Evolutionary conservation across 768 basidiomycete genomes (phyloP).

Genomic region (Trametes coccinea): DNA sequence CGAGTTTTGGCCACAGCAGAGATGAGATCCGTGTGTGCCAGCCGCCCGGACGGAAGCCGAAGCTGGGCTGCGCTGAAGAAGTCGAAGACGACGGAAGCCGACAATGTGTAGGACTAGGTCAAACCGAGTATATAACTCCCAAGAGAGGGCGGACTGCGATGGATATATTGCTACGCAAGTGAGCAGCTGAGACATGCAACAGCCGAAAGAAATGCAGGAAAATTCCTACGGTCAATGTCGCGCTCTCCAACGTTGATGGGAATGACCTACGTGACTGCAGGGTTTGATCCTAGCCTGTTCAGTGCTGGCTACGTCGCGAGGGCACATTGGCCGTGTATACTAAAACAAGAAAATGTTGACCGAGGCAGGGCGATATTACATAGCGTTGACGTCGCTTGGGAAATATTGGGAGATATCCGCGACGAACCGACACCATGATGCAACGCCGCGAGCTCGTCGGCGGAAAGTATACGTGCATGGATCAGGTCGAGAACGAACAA

Average conservation of each 20-base stretch:
- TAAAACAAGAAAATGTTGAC: not conserved
- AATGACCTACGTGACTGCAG: not conserved
- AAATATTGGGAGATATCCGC: not conserved
- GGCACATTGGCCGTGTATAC: not conserved
- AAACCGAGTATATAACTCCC: slow-evolving; percentile 13
- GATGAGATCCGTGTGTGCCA: slow-evolving; percentile 5
- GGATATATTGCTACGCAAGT: not conserved
- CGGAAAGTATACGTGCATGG: not conserved
- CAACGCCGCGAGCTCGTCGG: not conserved
- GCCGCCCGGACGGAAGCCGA: not conserved
- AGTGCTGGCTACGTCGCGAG: not conserved
- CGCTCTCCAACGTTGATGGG: not conserved
- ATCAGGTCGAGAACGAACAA: slow-evolving; percentile 9
- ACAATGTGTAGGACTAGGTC: slow-evolving; percentile 14
- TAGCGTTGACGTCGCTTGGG: slow-evolving; percentile 4
- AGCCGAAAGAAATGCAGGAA: slow-evolving; percentile 1
- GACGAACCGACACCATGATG: not conserved
- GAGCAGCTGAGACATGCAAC: not conserved
- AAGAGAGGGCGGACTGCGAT: not conserved
- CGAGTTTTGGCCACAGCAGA: slow-evolving; percentile 5
- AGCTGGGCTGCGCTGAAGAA: not conserved
- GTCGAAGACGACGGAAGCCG: not conserved
- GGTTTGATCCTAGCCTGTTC: not conserved
- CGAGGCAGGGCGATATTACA: not conserved
- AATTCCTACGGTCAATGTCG: not conserved